Percentiles rank a stretch among this genome's conserved stretches.
Evolutionary conservation across 1,284 basidiomycete genomes (phyloP).

Genomic region (Melampsora abietis-canadensis): DNA sequence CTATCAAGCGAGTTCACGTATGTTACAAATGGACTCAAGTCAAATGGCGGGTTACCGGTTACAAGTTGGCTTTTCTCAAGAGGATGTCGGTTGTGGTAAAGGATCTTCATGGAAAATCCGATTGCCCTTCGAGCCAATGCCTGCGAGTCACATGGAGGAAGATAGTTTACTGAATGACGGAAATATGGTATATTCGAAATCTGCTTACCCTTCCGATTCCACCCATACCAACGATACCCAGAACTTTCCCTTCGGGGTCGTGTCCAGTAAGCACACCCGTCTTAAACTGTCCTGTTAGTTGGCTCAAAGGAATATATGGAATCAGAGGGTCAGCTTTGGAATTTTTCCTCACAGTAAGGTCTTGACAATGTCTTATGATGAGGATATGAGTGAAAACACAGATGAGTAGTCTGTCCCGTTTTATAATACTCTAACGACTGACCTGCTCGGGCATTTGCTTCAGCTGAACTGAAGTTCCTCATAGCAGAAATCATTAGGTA

Average conservation of each 20-base stretch:
- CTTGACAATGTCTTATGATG: neutral
- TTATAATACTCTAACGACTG: neutral
- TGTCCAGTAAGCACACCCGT: conserved; percentile 56
- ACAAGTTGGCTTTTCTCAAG: conserved; percentile 21
- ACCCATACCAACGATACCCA: conserved; percentile 83
- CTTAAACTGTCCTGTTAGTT: conserved; percentile 55
- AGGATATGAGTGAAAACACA: neutral
- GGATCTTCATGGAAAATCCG: conserved; percentile 72
- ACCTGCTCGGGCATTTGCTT: conserved; percentile 63
- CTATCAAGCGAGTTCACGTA: conserved; percentile 69
- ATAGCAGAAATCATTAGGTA: conserved; percentile 80
- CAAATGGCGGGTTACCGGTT: conserved; percentile 53
- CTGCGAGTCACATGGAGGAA: conserved; percentile 11
- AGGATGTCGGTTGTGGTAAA: conserved; percentile 74
- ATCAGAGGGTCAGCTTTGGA: neutral
- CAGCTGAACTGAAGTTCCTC: conserved; percentile 70
- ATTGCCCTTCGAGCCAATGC: conserved; percentile 53
- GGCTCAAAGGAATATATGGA: neutral
- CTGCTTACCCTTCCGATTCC: conserved; percentile 70
- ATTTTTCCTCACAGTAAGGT: neutral
- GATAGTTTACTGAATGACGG: neutral
- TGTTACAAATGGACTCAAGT: conserved; percentile 19
- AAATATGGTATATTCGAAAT: conserved; percentile 5
- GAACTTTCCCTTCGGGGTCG: conserved; percentile 72
- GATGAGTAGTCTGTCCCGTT: no score